phyloP scores from a whole-genome alignment of 352 stramenopile species.

The Pythium coloratum region DNA sequence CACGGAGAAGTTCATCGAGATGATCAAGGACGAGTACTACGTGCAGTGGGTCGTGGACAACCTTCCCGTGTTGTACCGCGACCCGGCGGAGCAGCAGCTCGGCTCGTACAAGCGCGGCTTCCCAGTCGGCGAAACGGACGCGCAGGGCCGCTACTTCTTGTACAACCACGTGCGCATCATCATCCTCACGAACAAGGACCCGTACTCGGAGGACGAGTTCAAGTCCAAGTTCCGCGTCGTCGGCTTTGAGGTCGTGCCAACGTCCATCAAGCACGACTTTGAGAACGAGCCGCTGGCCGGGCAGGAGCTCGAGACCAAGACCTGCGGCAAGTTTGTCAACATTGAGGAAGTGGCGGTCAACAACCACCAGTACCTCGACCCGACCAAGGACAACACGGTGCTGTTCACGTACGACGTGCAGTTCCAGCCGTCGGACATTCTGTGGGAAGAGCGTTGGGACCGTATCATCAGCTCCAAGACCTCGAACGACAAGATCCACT shows the following conservation, averaged over 20 bases:
- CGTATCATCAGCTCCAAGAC: constrained; percentile 97
- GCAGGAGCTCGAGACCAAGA: constrained; percentile 79
- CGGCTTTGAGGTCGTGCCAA: constrained; percentile 96
- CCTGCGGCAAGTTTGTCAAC: constrained; percentile 89
- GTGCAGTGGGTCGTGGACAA: constrained; percentile 95
- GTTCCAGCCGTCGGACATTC: constrained; percentile 93
- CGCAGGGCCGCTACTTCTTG: constrained; percentile 91
- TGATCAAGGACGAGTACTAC: constrained; percentile 95
- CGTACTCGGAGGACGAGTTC: constrained; percentile 63
- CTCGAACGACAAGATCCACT: constrained; percentile 99
- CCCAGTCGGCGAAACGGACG: constrained; percentile 92
- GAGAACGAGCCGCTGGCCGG: constrained; percentile 81
- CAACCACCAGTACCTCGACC: constrained; percentile 85
- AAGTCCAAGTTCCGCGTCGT: constrained; percentile 89
- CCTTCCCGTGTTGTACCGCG: constrained; percentile 86
- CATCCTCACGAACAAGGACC: constrained; percentile 90
- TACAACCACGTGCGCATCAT: constrained; percentile 99
- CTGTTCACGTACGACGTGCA: constrained; percentile 99
- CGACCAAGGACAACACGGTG: constrained; percentile 76
- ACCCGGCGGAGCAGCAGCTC: constrained; percentile 66
- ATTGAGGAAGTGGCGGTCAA: constrained; percentile 76
- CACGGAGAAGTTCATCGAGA: constrained; percentile 82
- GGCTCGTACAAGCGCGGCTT: constrained; percentile 90
- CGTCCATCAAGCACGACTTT: constrained; percentile 93
- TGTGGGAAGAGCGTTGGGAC: constrained; percentile 98